Conservation (phyloP, 1,139 yeast genomes). For the Candida gigantensis region DNA sequence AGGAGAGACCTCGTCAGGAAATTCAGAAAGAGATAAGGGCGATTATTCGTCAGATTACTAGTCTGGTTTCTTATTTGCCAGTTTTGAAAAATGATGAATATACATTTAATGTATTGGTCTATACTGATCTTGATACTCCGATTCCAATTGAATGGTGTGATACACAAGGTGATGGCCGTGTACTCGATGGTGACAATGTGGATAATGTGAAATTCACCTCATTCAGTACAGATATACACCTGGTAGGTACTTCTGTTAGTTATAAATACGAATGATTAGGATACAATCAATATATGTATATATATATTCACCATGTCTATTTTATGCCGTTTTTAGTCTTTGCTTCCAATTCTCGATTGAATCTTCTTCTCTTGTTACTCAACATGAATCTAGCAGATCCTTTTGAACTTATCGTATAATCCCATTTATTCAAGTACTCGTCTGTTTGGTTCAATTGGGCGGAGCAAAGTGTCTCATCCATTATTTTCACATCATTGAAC, state of each 20-base stretch:
- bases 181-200: slow-evolving; percentile 53
- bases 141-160: slow-evolving; percentile 90
- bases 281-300: no score
- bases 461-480: slow-evolving; percentile 41
- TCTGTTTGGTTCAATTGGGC: slow-evolving; percentile 44
- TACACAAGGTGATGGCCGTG: slow-evolving; percentile 57
- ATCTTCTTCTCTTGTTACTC: slow-evolving; percentile 50
- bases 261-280: slow-evolving; percentile 46
- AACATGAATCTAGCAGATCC: slow-evolving; percentile 60
- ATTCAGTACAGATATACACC: slow-evolving; percentile 69
- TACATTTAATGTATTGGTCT: slow-evolving; percentile 85
- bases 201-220: slow-evolving; percentile 71
- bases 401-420: slow-evolving; percentile 43
- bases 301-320: no score
- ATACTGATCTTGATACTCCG: slow-evolving; percentile 63
- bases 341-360: slow-evolving; percentile 26
- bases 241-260: slow-evolving; percentile 76
- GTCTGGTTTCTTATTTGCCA: slow-evolving; percentile 85
- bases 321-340: background rate
- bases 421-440: slow-evolving; percentile 51
- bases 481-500: slow-evolving; percentile 42
- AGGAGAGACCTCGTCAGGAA: slow-evolving; percentile 42
- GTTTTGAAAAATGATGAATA: slow-evolving; percentile 64
- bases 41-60: slow-evolving; percentile 84
- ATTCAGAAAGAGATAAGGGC: slow-evolving; percentile 80